phyloP scores from a whole-genome alignment of 2,329 filamentous ascomycete species.

The Metarhizium guizhouense region DNA sequence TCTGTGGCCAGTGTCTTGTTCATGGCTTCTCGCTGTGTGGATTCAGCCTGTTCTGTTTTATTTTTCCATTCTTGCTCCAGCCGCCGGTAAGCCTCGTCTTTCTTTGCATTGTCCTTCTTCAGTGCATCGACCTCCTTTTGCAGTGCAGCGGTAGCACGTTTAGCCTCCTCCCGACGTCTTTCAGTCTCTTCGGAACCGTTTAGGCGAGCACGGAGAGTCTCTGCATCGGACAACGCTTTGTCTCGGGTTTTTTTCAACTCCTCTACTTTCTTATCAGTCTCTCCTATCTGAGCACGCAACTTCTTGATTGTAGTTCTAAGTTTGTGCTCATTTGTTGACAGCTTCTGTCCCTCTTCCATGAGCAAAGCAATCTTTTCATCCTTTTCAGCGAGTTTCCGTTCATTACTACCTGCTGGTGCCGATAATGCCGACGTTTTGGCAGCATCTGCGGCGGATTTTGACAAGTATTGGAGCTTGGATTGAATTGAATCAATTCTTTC shows the following conservation, averaged over 20 bases:
- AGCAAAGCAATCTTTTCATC: conserved; percentile 83
- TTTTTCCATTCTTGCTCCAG: conserved; percentile 62
- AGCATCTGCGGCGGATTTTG: conserved; percentile 67
- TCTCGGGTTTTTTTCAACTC: conserved; percentile 52
- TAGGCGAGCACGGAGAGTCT: conserved; percentile 36
- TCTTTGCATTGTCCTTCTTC: conserved; percentile 46
- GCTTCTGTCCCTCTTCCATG: conserved; percentile 84
- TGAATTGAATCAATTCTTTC: conserved; percentile 90
- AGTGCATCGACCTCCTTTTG: conserved; percentile 27
- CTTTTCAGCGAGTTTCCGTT: conserved; percentile 79
- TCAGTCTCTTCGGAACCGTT: conserved; percentile 43
- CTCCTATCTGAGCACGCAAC: conserved; percentile 55
- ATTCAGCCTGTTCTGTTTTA: conserved; percentile 54
- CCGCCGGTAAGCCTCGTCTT: conserved; percentile 56
- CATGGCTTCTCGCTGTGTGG: conserved; percentile 56
- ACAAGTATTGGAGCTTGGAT: conserved; percentile 81
- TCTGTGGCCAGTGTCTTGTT: conserved; percentile 58
- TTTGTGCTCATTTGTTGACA: conserved; percentile 80
- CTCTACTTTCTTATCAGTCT: conserved; percentile 55
- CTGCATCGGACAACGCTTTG: conserved; percentile 43
- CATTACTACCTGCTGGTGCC: conserved; percentile 54
- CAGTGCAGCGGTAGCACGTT: conserved; percentile 44
- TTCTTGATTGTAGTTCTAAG: conserved; percentile 78
- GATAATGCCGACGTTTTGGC: conserved; percentile 60
- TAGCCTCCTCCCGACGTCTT: conserved; percentile 40